These are phyloP conservation scores for Trichophyton benhamiae DNA, from an alignment of 2,329 filamentous ascomycete genomes.

Conservation along the genomic window DNA sequence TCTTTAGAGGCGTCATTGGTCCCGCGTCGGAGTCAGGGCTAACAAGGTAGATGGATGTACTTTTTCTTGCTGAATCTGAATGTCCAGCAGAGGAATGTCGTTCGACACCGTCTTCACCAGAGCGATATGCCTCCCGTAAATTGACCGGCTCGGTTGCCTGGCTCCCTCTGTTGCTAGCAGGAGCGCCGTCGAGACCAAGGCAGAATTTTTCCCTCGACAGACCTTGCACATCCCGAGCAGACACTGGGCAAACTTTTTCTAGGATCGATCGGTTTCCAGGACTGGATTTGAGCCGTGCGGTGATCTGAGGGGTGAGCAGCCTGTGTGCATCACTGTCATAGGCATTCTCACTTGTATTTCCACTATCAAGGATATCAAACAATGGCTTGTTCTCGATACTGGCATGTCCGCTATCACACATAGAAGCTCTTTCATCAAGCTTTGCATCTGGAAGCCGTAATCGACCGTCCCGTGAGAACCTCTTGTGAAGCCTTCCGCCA, in stretches of 20 bases:
- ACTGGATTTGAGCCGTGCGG: constrained; percentile 12
- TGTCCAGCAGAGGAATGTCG: not conserved
- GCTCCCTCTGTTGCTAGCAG: not conserved
- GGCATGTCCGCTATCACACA: not conserved
- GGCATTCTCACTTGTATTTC: constrained; percentile 27
- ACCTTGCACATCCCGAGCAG: not conserved
- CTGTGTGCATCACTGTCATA: constrained; percentile 34
- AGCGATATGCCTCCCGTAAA: not conserved
- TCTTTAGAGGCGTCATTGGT: not conserved
- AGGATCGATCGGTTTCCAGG: not conserved
- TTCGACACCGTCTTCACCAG: not conserved
- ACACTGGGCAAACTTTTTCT: not conserved
- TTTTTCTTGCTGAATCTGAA: not conserved
- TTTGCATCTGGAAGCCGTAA: constrained; percentile 10
- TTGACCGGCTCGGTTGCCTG: not conserved
- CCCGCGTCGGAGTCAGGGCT: not conserved
- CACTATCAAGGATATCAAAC: constrained; percentile 19
- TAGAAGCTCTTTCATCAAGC: constrained; percentile 7
- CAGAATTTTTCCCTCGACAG: not conserved
- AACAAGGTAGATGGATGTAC: not conserved
- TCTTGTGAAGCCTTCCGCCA: constrained; percentile 21
- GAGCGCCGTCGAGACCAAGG: not conserved
- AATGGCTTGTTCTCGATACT: constrained; percentile 10
- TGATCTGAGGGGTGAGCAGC: constrained; percentile 25
- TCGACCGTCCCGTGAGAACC: constrained; percentile 24